Evolutionary conservation across 345 rosid genomes (phyloP).

Genomic region (Gossypium sturtianum): DNA sequence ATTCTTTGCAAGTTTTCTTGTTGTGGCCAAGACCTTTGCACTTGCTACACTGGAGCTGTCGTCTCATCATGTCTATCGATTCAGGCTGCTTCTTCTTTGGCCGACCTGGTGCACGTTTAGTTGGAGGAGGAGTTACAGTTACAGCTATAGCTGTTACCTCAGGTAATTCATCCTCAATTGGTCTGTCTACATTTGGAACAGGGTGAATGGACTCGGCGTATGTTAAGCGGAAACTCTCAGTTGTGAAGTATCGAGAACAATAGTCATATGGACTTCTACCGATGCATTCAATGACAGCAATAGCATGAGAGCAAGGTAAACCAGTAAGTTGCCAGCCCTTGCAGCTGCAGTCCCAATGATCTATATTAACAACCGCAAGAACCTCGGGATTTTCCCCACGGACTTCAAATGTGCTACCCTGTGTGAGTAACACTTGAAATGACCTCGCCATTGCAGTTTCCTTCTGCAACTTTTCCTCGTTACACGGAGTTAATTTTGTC

Average conservation of each 20-base stretch:
- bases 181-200: slow-evolving; percentile 67
- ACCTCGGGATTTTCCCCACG: slow-evolving; percentile 54
- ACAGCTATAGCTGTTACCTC: slow-evolving; percentile 23
- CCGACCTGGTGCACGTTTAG: slow-evolving; percentile 74
- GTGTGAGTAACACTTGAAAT: slow-evolving; percentile 46
- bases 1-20: slow-evolving; percentile 79
- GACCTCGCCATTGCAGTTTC: slow-evolving; percentile 44
- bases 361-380: slow-evolving; percentile 49
- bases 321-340: slow-evolving; percentile 70
- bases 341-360: slow-evolving; percentile 77
- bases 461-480: slow-evolving; percentile 68
- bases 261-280: slow-evolving; percentile 68
- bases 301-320: slow-evolving; percentile 79
- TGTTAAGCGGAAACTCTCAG: slow-evolving; percentile 44
- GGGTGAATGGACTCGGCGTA: slow-evolving; percentile 76
- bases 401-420: slow-evolving; percentile 57
- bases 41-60: slow-evolving; percentile 93
- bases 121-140: slow-evolving; percentile 82
- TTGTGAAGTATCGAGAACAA: slow-evolving; percentile 63
- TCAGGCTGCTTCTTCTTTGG: slow-evolving; percentile 69
- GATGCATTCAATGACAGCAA: slow-evolving; percentile 54
- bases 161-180: slow-evolving; percentile 32
- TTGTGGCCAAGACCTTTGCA: slow-evolving; percentile 98
- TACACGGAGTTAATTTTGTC: slow-evolving; percentile 64
- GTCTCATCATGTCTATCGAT: slow-evolving; percentile 54